Evolutionary conservation across 345 rosid species (phyloP).

Genomic region (Melastoma malabathricum): DNA sequence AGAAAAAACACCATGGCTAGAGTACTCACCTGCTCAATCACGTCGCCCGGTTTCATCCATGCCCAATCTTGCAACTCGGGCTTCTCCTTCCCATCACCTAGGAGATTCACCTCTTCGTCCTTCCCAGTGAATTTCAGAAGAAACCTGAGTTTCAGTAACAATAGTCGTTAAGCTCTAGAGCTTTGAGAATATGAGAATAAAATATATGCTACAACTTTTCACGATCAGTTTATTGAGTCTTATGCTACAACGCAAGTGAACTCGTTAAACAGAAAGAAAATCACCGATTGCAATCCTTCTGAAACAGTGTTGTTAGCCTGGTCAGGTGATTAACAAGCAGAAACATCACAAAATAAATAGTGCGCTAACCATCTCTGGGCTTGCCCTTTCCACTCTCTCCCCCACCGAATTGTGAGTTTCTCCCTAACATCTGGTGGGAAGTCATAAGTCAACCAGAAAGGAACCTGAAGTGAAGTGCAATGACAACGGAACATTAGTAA

Average conservation of each 20-base stretch:
- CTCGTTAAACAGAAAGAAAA: no score
- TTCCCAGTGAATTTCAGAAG: conserved; percentile 72
- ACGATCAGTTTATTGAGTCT: background rate
- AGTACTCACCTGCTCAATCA: conserved; percentile 42
- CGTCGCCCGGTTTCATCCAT: conserved; percentile 64
- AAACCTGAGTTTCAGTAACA: conserved; percentile 34
- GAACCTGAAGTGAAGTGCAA: conserved; percentile 28
- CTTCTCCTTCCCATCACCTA: conserved; percentile 79
- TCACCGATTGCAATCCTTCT: no score
- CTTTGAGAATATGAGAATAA: no score
- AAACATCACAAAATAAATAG: background rate
- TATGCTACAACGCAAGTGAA: background rate
- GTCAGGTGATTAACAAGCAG: no score
- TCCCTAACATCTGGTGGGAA: conserved; percentile 84
- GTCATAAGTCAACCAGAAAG: conserved; percentile 81
- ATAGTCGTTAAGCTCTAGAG: no score
- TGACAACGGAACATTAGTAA: background rate
- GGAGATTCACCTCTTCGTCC: conserved; percentile 76
- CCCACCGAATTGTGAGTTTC: conserved; percentile 72
- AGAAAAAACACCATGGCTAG: background rate
- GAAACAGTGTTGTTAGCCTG: no score
- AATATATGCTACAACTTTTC: background rate
- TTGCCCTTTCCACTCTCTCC: conserved; percentile 95
- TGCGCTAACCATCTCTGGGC: conserved; percentile 81
- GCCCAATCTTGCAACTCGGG: conserved; percentile 87